Base-by-base conservation (phyloP, 2,329 filamentous ascomycete genomes). In the Coniochaeta sp. region DNA sequence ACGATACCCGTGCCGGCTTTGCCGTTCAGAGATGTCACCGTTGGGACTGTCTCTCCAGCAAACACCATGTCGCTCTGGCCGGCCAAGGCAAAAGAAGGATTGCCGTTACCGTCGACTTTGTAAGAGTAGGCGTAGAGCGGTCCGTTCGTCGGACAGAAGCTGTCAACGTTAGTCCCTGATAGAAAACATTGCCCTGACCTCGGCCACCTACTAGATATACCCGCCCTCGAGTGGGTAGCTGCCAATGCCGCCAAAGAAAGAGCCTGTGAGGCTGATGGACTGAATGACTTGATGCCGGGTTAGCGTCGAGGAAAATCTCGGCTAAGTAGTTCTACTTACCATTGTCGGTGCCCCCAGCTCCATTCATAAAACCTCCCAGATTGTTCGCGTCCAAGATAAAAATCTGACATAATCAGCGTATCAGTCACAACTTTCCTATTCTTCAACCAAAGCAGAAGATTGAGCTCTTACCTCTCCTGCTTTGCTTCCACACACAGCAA, bases 191-290 rank as follows among this genome's bases (percentile, higher is more conserved):
- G n/a, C n/a, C n/a, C n/a, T n/a, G n/a, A n/a, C 10, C 34, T 36
- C 17, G 4, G 3, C 17, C 38, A 62, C 60, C 4, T n/a, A 40
- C 16, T 77, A 78, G 61, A 78, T 72, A 55, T 73, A 78, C 10
- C 75, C 75, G 22, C 76, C 76, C 63, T 77, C 75, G 1, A 71
- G 63, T 1, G 75, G 75, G 60, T 77, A 77, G 16, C 73, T 74
- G 14, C 73, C 76, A 24, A 68, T 66, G 17, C 70, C 73, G 28
- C 72, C 73, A 58, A 73, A 76, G 10, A 75, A 66, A 1, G 73
- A 69, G 17, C 24, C 24, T 3, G 66, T 65, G 9, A 70, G 70
- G 9, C 4, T 12, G 19, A 28, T 55, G 30, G 10, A n/a, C 52
- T 70, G 69, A 30, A 67, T 63, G 26, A 74, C 70, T 1, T 70